These are phyloP conservation scores for Gnaphalium uliginosum DNA, from an alignment of 129 eudicot genomes.

Conservation along the genomic window DNA sequence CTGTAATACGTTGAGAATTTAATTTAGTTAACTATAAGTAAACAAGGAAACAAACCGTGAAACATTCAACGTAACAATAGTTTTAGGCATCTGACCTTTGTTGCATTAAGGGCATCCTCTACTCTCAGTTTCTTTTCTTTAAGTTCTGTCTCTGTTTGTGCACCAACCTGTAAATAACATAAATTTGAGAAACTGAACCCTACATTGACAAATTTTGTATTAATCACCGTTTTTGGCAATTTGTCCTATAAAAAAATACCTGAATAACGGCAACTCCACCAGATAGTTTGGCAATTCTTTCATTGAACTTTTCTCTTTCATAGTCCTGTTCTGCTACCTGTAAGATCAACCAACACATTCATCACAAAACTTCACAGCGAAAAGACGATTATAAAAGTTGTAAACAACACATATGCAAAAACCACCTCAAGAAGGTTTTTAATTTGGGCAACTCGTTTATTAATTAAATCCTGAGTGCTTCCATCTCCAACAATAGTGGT, in stretches of 20 bases:
- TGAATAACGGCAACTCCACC: conserved; percentile 69
- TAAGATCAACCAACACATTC: not conserved
- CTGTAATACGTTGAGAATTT: conserved; percentile 21
- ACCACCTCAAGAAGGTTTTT: conserved; percentile 53
- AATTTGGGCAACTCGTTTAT: conserved; percentile 43
- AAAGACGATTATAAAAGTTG: not conserved
- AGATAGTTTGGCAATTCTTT: conserved; percentile 63
- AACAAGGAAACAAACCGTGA: not conserved
- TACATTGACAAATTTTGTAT: not conserved
- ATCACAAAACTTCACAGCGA: not conserved
- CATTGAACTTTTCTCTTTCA: conserved; percentile 51
- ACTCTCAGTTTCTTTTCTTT: conserved; percentile 67
- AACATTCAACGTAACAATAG: not conserved
- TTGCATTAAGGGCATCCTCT: conserved; percentile 73
- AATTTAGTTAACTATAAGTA: not conserved
- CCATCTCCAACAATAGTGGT: conserved; percentile 72
- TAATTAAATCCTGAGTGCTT: conserved; percentile 50
- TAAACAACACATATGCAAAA: not conserved
- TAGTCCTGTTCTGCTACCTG: conserved; percentile 60
- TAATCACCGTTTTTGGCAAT: not conserved
- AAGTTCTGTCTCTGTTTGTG: conserved; percentile 69
- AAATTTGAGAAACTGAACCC: not conserved
- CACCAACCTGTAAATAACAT: conserved; percentile 54
- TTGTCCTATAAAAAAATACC: conserved; percentile 17
- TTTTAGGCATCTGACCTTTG: conserved; percentile 42